These are phyloP conservation scores for Magnusiomyces sp. DNA, from an alignment of 1,139 yeast species.

Conservation along the genomic window DNA sequence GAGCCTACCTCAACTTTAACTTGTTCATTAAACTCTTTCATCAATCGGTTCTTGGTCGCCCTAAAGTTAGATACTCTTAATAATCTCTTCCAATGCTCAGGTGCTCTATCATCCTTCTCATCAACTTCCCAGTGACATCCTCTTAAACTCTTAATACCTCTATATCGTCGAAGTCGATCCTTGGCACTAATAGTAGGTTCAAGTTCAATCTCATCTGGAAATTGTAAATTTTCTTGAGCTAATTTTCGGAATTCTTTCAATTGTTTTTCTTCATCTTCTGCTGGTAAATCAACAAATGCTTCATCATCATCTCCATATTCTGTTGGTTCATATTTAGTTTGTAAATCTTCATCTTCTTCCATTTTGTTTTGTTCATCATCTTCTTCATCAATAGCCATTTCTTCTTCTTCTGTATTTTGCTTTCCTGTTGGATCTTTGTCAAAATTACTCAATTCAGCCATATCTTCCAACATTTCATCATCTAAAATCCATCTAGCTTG, in stretches of 20 bases:
- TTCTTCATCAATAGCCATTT: conserved; percentile 30
- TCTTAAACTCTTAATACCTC: conserved; percentile 79
- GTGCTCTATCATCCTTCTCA: conserved; percentile 69
- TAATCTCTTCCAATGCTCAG: conserved; percentile 69
- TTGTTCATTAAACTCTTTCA: conserved; percentile 48
- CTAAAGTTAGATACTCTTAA: conserved; percentile 69
- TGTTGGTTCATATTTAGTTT: conserved; percentile 30
- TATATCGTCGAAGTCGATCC: conserved; percentile 64
- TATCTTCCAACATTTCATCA: conserved; percentile 38
- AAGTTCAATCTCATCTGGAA: conserved; percentile 91
- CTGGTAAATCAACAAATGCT: conserved; percentile 62
- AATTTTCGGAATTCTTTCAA: conserved; percentile 56
- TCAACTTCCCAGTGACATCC: conserved; percentile 83
- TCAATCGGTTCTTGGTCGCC: conserved; percentile 62
- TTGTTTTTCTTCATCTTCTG: conserved; percentile 80
- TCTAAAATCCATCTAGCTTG: conserved; percentile 90
- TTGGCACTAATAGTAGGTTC: conserved; percentile 67
- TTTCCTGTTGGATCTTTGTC: conserved; percentile 41
- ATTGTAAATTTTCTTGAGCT: conserved; percentile 79
- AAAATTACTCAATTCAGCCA: conserved; percentile 30
- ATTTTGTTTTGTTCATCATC: conserved; percentile 30
- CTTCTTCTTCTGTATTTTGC: conserved; percentile 36
- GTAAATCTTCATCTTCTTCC: conserved; percentile 19
- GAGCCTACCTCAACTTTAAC: conserved; percentile 61
- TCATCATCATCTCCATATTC: conserved; percentile 47